Base-by-base conservation (phyloP, 2,329 filamentous ascomycete genomes). In the Botrytis deweyae region DNA sequence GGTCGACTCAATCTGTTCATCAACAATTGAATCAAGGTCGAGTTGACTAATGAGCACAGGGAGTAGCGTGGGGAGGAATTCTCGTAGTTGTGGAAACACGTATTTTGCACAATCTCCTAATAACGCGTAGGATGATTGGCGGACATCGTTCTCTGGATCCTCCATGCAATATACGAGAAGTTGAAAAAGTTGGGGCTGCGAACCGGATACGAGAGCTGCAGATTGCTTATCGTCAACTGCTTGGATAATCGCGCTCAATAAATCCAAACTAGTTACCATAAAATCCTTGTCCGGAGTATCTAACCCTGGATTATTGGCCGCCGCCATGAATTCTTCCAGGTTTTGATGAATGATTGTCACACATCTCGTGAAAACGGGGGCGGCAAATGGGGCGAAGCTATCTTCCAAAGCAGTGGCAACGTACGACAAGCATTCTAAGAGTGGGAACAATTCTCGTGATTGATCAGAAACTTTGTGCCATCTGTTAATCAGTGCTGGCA, bases 271-370 rank as follows among this genome's bases (percentile, higher is more conserved):
- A 44, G 96, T 98, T 66, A 99, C 92, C 75, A 98, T 86, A 84
- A 98, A 99, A 83, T 99, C 96, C 85, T 98, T 98, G 83, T 98
- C 95, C 1, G 96, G 95, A 69, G 89, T 86, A 74, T 98, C 95
- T 58, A 82, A 79, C 77, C 93, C 83, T 7, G 88, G 85, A 80
- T 95, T 93, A 78, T 88, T 89, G 62, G 88, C 87, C 8, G 93
- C 91, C 10, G 89, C 88, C 73, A 95, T 83, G 69, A 91, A 91
- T 77, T 95, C 92, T 83, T 98, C 92, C 44, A 99, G 87, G 79
- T 97, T 98, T 79, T 91, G 88, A 81, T 97, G 94, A 78, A 99
- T 96, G 79, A 99, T 95, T 82, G 91, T 92, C 81, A 95, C 91
- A 81, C 95, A 98, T 76, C 96, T 90, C 72, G 87, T 86, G 84